These are phyloP conservation scores for Russula brevipes DNA, from an alignment of 768 basidiomycete species.

Conservation along the genomic window DNA sequence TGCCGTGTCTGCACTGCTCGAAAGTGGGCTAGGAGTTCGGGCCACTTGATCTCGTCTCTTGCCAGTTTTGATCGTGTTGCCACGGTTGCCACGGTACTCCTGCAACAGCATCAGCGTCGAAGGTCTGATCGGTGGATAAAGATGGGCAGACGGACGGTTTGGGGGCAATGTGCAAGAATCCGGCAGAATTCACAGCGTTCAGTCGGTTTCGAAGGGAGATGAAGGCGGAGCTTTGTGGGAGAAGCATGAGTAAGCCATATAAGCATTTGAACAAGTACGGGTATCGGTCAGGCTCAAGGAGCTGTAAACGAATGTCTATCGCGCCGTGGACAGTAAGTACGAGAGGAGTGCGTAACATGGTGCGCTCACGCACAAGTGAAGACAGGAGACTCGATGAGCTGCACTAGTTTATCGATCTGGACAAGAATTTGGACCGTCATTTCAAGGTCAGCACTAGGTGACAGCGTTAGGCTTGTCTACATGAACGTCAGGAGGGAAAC, in stretches of 20 bases:
- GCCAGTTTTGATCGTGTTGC: constrained; percentile 68
- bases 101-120: constrained; percentile 7
- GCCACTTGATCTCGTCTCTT: constrained; percentile 95
- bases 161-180: constrained; percentile 86
- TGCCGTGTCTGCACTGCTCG: constrained; percentile 83
- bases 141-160: constrained; percentile 54
- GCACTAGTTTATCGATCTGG: constrained; percentile 96
- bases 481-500: constrained; percentile 29
- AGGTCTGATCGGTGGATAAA: not conserved
- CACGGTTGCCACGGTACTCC: constrained; percentile 30
- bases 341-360: not conserved
- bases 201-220: constrained; percentile 90
- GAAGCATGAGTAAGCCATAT: constrained; percentile 93
- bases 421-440: constrained; percentile 93
- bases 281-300: constrained; percentile 94
- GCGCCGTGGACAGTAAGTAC: constrained; percentile 7
- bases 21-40: constrained; percentile 89
- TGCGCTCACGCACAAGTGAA: constrained; percentile 73
- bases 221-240: constrained; percentile 96
- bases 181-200: constrained; percentile 91
- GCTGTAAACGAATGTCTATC: constrained; percentile 79
- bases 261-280: constrained; percentile 96
- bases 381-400: constrained; percentile 95
- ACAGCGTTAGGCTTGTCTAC: not conserved
- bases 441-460: constrained; percentile 83